Percentiles rank a stretch among this genome's conserved stretches.
phyloP scores from a whole-genome alignment of 495 filamentous ascomycete genomes.

The Neurospora sp. region DNA sequence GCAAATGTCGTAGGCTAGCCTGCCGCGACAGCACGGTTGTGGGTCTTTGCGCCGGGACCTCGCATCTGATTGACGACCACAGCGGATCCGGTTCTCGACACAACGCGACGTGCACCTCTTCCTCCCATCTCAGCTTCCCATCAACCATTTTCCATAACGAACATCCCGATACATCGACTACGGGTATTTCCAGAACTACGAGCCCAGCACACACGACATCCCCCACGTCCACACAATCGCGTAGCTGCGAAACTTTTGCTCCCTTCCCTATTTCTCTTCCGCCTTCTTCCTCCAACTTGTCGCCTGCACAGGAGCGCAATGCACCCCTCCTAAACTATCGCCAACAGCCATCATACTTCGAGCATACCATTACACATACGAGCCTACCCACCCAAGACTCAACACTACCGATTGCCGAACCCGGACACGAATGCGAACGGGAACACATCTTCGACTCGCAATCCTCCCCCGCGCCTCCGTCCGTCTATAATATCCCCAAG shows the following conservation, averaged over 20 bases:
- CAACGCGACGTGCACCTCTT: not conserved
- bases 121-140: not conserved
- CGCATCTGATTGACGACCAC: not conserved
- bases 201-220: not conserved
- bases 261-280: not conserved
- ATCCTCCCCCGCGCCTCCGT: not conserved
- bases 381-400: not conserved
- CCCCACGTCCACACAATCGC: not conserved
- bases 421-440: not conserved
- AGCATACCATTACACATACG: not conserved
- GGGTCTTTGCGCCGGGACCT: not conserved
- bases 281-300: not conserved
- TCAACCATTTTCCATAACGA: not conserved
- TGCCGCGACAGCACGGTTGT: not conserved
- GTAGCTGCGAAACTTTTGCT: not conserved
- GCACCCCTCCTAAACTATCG: not conserved
- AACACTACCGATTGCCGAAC: not conserved
- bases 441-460: not conserved
- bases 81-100: not conserved
- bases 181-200: not conserved
- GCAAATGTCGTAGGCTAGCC: not conserved
- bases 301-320: not conserved
- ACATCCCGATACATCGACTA: not conserved
- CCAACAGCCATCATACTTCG: not conserved
- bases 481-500: conserved; percentile 1